phyloP scores from a whole-genome alignment of 2,329 filamentous ascomycete genomes.

The Dothiorella sarmentorum region DNA sequence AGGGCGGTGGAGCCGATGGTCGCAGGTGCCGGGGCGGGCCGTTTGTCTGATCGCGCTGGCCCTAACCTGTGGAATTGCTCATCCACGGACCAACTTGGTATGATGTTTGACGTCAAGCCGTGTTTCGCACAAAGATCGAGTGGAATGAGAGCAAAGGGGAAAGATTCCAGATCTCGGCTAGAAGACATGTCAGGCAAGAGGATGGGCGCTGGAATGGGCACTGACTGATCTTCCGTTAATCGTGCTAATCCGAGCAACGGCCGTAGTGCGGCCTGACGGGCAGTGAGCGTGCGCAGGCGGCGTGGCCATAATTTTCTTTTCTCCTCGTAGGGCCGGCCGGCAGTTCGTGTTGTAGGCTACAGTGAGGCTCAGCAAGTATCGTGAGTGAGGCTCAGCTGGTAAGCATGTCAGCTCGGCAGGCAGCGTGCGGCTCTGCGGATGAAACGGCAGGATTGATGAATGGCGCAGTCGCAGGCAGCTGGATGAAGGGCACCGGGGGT shows the following conservation, averaged over 20 bases:
- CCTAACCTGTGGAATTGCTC: not conserved
- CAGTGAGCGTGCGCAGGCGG: not conserved
- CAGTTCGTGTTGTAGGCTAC: not conserved
- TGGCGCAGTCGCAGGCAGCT: slow-evolving; percentile 12
- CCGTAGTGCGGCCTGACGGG: slow-evolving; percentile 3
- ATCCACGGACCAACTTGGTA: not conserved
- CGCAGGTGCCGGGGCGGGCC: slow-evolving; percentile 12
- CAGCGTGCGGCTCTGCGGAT: slow-evolving; percentile 11
- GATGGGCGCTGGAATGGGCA: slow-evolving; percentile 6
- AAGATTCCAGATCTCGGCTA: slow-evolving; percentile 12
- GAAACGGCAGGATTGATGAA: slow-evolving; percentile 3
- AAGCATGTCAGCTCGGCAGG: not conserved
- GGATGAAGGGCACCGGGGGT: not conserved
- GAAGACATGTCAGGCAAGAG: slow-evolving; percentile 4
- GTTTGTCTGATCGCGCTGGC: slow-evolving; percentile 7
- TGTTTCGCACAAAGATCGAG: not conserved
- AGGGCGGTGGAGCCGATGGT: slow-evolving; percentile 12
- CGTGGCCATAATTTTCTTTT: not conserved
- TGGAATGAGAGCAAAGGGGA: not conserved
- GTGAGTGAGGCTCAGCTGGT: not conserved
- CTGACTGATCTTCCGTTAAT: slow-evolving; percentile 10
- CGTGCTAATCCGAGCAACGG: slow-evolving; percentile 5
- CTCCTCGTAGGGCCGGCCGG: not conserved
- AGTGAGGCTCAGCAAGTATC: not conserved
- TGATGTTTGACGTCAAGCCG: slow-evolving; percentile 5